Evolutionary conservation across 1,284 basidiomycete species (phyloP), one percentile per base, ranked within the genome.

Genomic region (Naganishia cerealis): DNA sequence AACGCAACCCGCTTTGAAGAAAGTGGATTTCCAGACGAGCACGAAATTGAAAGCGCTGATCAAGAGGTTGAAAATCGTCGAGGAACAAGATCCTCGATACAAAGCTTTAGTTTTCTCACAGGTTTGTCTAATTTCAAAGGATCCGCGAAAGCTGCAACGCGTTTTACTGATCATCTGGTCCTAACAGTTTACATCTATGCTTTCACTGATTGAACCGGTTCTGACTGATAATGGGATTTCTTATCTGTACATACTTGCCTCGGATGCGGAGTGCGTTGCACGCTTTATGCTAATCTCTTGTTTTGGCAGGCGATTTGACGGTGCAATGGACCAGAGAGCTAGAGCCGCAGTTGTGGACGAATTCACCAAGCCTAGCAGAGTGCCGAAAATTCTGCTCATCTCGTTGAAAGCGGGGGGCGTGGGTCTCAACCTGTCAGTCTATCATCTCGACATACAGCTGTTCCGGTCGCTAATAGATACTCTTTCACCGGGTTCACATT

Each of bases 351-450:
- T 91, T 0, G 84, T 99, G 58, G 82, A 87, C 72, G 86, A 86
- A 70, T 94, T 94, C 82, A 90, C 87, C 73, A 80, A 84, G 39
- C 80, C 85, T 3, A 87, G 86, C 1, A 82, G 85, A 50, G 87
- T 86, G 71, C 87, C 90, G 0, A 88, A 90, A 73, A 85, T 99
- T 13, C 81, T 98, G 56, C 86, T 97, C 57, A 86, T 98, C 68
- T 94, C 92, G 75, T 81, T 97, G 75, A 93, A 94, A 77, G 95
- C 94, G 0, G 94, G 94, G 24, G 94, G 95, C 13, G 94, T 97
- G 6, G 94, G 94, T 12, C 78, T 93, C 67, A 93, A 94, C 61
- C 67, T 81, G 89, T 90, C 71, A 72, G 84, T 76, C 29, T 12
- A 9, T 24, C 24, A 26, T 33, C 0, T 56, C 39, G 21, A 40